These are phyloP conservation scores for Pseudocercospora ulei DNA, from an alignment of 2,329 filamentous ascomycete genomes.

Conservation along the genomic window DNA sequence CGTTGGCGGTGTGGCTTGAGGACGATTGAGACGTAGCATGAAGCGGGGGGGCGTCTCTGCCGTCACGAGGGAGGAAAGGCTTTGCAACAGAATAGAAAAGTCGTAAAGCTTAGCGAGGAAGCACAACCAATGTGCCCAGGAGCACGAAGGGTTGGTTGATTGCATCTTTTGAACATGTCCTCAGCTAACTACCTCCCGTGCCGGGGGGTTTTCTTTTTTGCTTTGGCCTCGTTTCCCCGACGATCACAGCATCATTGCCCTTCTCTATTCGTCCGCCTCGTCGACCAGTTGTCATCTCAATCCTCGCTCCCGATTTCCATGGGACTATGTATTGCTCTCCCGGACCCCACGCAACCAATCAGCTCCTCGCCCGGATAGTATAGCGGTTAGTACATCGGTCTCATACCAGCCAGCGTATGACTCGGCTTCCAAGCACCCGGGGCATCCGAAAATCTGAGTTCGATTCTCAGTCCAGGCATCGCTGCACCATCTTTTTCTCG, in stretches of 20 bases:
- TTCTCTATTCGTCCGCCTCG: too few relatives aligned
- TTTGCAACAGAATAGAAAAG: constrained; percentile 8
- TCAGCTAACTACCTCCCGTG: too few relatives aligned
- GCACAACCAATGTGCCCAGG: constrained; percentile 1
- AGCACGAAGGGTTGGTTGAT: too few relatives aligned
- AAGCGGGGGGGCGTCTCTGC: constrained; percentile 2
- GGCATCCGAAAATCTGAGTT: constrained; percentile 7
- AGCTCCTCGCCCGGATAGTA: constrained; percentile 1
- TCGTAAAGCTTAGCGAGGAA: constrained; percentile 6
- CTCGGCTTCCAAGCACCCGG: background rate
- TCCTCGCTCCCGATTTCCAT: too few relatives aligned
- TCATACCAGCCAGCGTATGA: constrained; percentile 5
- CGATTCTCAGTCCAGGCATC: constrained; percentile 5
- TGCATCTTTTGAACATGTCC: too few relatives aligned
- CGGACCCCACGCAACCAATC: too few relatives aligned
- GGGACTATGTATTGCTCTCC: too few relatives aligned
- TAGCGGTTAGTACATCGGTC: constrained; percentile 9
- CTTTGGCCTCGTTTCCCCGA: too few relatives aligned
- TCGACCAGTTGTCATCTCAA: too few relatives aligned
- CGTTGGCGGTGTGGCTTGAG: constrained; percentile 70
- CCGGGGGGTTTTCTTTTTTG: too few relatives aligned
- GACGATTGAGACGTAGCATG: background rate
- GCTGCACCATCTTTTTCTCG: background rate
- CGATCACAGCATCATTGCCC: too few relatives aligned
- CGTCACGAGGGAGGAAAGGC: background rate